These are phyloP conservation scores for Amylocystis lapponica DNA, from an alignment of 768 basidiomycete genomes.

Conservation along the genomic window DNA sequence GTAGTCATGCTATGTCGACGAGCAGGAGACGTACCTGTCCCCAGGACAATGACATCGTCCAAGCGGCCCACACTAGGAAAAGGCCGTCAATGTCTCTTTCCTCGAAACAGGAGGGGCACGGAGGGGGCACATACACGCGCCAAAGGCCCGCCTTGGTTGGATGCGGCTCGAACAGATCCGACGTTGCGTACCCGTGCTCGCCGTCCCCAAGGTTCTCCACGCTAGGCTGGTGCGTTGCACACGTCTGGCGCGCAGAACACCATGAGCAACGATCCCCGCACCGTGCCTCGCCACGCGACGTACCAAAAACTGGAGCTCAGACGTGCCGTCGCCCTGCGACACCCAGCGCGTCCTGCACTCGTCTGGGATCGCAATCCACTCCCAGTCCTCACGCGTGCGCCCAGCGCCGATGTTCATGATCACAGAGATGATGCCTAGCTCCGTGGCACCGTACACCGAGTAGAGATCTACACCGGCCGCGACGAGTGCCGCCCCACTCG, in stretches of 20 bases:
- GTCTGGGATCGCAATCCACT: constrained; percentile 3
- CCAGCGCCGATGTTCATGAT: background rate
- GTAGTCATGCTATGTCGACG: too few species aligned
- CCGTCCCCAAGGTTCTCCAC: constrained; percentile 4
- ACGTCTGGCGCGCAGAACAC: background rate
- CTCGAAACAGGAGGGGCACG: constrained; percentile 19
- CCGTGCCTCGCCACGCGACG: background rate
- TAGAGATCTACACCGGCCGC: constrained; percentile 10
- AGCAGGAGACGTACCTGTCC: too few species aligned
- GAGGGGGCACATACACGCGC: constrained; percentile 22
- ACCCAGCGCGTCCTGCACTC: constrained; percentile 1
- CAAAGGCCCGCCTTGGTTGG: constrained; percentile 13
- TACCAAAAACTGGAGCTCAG: constrained; percentile 12
- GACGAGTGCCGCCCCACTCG: constrained; percentile 12
- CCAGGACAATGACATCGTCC: constrained; percentile 40
- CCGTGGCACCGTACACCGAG: constrained; percentile 13
- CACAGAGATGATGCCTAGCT: constrained; percentile 5
- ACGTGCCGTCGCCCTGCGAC: constrained; percentile 8
- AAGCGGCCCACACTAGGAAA: constrained; percentile 26
- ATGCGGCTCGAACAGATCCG: constrained; percentile 15
- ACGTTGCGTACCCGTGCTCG: constrained; percentile 14
- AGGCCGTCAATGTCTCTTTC: too few species aligned
- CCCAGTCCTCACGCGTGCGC: constrained; percentile 6
- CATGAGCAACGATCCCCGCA: too few species aligned
- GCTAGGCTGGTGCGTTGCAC: constrained; percentile 1